Percentiles rank a stretch among this genome's conserved stretches.
phyloP scores from a whole-genome alignment of 2,329 filamentous ascomycete genomes.

The Drechslerella coelobrocha region DNA sequence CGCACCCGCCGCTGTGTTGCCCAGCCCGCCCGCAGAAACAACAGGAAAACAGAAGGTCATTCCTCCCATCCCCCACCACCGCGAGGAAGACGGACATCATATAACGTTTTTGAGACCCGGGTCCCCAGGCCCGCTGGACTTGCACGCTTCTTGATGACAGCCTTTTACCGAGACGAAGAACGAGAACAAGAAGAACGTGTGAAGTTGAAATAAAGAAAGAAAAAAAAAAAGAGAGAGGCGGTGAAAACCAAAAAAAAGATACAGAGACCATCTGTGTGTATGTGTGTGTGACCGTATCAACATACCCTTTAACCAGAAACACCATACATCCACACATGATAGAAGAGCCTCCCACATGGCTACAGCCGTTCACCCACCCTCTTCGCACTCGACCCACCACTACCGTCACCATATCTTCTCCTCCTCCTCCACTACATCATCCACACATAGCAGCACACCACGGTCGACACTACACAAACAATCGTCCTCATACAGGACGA shows the following conservation, averaged over 20 bases:
- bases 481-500: slow-evolving; percentile 46
- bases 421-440: slow-evolving; percentile 35
- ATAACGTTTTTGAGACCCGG: no score
- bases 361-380: slow-evolving; percentile 47
- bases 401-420: slow-evolving; percentile 41
- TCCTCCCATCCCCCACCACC: slow-evolving; percentile 10
- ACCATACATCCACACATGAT: slow-evolving; percentile 28
- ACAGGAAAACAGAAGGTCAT: slow-evolving; percentile 10
- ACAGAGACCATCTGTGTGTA: no score
- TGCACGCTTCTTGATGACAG: no score
- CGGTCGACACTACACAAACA: slow-evolving; percentile 44
- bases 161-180: neutral
- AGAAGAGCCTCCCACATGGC: slow-evolving; percentile 36
- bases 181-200: neutral
- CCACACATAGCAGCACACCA: slow-evolving; percentile 24
- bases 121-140: no score
- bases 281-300: no score
- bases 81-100: neutral
- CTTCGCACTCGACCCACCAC: slow-evolving; percentile 41
- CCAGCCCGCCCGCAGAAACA: slow-evolving; percentile 33
- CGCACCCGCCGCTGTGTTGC: slow-evolving; percentile 23
- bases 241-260: slow-evolving; percentile 5
- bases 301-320: neutral
- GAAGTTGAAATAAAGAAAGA: no score
- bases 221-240: neutral